Percentiles rank a stretch among this genome's conserved stretches.
These are phyloP conservation scores for Lithospermum erythrorhizon DNA, from an alignment of 257 asterid species.

Conservation along the genomic window DNA sequence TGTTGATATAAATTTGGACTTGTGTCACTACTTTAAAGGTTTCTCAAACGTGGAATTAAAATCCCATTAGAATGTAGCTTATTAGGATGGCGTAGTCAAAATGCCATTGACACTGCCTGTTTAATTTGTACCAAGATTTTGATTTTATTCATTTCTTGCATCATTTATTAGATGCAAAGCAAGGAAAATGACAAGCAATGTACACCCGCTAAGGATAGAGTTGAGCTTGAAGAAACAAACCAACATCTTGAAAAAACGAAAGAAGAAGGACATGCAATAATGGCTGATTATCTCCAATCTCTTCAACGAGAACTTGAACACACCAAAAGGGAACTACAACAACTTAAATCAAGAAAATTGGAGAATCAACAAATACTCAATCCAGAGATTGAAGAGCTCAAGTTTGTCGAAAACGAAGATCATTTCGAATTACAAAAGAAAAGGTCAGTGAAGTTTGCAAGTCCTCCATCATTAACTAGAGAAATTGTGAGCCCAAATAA, in stretches of 20 bases:
- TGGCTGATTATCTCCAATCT: constrained; percentile 47
- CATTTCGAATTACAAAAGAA: constrained; percentile 30
- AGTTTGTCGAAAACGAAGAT: constrained; percentile 36
- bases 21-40: too few species aligned
- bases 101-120: too few species aligned
- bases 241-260: constrained; percentile 37
- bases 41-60: too few species aligned
- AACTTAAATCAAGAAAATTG: constrained; percentile 30
- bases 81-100: too few species aligned
- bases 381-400: constrained; percentile 51
- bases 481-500: constrained; percentile 25
- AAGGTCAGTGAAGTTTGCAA: constrained; percentile 74
- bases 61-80: too few species aligned
- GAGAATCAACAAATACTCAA: constrained; percentile 10
- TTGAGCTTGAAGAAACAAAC: constrained; percentile 48
- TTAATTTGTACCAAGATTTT: too few species aligned
- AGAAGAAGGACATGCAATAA: constrained; percentile 42
- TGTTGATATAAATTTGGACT: too few species aligned
- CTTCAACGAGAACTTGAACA: constrained; percentile 54
- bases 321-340: constrained; percentile 51
- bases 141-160: neutral
- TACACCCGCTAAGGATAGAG: constrained; percentile 11
- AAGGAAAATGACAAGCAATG: constrained; percentile 15
- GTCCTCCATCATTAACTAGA: constrained; percentile 47
- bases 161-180: constrained; percentile 21